Conservation (phyloP, 2,329 filamentous ascomycete species). For the Penicillium sp. region DNA sequence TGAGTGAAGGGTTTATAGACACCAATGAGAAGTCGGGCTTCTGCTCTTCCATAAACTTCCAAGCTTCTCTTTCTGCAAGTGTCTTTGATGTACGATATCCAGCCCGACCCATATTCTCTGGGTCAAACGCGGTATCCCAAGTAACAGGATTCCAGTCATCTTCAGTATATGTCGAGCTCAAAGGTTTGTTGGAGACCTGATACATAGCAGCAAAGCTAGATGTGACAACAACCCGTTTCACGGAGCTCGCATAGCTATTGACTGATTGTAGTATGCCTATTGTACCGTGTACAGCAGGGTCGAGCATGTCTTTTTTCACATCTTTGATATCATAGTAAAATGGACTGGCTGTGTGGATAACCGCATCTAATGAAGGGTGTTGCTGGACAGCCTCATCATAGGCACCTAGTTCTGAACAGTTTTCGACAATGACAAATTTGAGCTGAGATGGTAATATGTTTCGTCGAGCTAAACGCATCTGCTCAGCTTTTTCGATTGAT, state of each 20-base stretch:
- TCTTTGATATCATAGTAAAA: background rate
- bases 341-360: background rate
- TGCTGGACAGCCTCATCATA: background rate
- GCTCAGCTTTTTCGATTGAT: background rate
- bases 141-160: constrained; percentile 2
- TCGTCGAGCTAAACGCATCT: background rate
- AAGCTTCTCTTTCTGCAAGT: constrained; percentile 1
- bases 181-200: background rate
- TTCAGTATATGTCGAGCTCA: background rate
- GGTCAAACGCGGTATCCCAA: background rate
- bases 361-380: background rate
- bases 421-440: background rate
- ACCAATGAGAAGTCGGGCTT: background rate
- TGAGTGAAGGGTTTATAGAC: background rate
- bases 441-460: background rate
- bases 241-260: no score
- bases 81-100: background rate
- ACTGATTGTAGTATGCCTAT: no score
- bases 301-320: background rate
- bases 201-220: no score
- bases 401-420: background rate
- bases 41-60: background rate
- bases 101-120: background rate
- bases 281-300: background rate
- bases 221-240: no score